Base-by-base conservation (phyloP, 2,329 filamentous ascomycete species). In the Coniella vitis region DNA sequence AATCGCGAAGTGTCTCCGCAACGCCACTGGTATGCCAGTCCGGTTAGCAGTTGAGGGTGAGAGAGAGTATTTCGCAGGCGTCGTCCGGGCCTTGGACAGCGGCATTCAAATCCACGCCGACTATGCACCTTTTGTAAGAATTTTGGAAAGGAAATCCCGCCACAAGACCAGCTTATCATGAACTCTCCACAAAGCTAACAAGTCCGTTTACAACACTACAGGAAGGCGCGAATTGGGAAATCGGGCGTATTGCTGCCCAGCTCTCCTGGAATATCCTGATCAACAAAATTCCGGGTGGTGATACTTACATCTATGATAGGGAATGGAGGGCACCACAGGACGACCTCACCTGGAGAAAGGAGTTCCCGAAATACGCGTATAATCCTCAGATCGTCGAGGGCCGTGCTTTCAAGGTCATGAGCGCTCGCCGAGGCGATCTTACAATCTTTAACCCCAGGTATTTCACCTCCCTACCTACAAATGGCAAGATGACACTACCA, bases 231-330 rank as follows among this genome's bases (percentile, higher is more conserved):
- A 16, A 17, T 42, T 42, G 39, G 39, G 39, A 42, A 12, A 42
- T 42, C n/a, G 39, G 22, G 2, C 39, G 39, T 13, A 25, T 42
- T 16, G 39, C 22, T 13, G 39, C 39, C 7, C 39, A 42, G 39
- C 39, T 42, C 39, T 42, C 39, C 10, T 42, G 39, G 39, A 42
- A 42, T 25, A 42, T 42, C 39, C 14, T 42, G 22, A 20, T 42
- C 19, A 42, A 42, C 39, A 42, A 42, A 16, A n/a, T 42, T 12
- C 39, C 22, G 10, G 39, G 39, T n/a, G 39, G 39, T 25, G 39
- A 42, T 13, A 42, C 39, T 4, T 42, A 22, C 39, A 42, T 42
- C 39, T 42, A 42, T 25, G 39, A 42, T 16, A 42, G 39, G 21
- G 39, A 42, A 16, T 32, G 39, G 39, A 20, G 21, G n/a, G 39